phyloP scores from a whole-genome alignment of 1,284 basidiomycete genomes.

The Cutaneotrichosporon daszewskae region DNA sequence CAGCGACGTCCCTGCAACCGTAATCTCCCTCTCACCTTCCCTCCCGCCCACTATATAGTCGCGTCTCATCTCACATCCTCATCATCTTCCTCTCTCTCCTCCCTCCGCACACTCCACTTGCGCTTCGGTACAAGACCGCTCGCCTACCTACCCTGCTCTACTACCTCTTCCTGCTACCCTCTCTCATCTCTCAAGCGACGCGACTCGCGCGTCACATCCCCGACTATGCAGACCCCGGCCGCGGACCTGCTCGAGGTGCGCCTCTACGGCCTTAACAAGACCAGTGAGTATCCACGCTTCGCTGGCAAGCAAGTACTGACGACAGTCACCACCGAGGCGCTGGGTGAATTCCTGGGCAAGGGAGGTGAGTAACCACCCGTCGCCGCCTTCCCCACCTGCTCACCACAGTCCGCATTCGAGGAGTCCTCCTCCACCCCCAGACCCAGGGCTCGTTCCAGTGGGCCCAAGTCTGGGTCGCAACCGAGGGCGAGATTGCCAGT shows the following conservation, averaged over 20 bases:
- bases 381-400: background rate
- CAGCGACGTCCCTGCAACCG: too few species aligned
- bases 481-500: conserved; percentile 26
- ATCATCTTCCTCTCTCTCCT: too few species aligned
- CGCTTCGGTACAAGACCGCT: too few species aligned
- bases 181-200: too few species aligned
- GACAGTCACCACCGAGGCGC: conserved; percentile 28
- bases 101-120: too few species aligned
- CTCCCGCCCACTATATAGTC: too few species aligned
- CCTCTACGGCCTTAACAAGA: conserved; percentile 25
- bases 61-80: too few species aligned
- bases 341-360: conserved; percentile 31
- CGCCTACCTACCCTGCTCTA: too few species aligned
- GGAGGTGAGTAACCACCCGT: conserved; percentile 18
- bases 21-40: too few species aligned
- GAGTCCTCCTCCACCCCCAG: conserved; percentile 24
- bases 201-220: too few species aligned
- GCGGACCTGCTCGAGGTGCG: conserved; percentile 21
- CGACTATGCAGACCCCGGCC: conserved; percentile 3
- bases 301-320: background rate
- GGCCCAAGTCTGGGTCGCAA: conserved; percentile 35
- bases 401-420: conserved; percentile 23
- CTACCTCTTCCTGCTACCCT: too few species aligned
- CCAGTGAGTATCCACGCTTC: background rate
- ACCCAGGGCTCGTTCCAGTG: conserved; percentile 22